Evolutionary conservation across 1,139 yeast genomes (phyloP), one percentile per base, ranked within the genome.

Genomic region (Suhomyces wounanorum): DNA sequence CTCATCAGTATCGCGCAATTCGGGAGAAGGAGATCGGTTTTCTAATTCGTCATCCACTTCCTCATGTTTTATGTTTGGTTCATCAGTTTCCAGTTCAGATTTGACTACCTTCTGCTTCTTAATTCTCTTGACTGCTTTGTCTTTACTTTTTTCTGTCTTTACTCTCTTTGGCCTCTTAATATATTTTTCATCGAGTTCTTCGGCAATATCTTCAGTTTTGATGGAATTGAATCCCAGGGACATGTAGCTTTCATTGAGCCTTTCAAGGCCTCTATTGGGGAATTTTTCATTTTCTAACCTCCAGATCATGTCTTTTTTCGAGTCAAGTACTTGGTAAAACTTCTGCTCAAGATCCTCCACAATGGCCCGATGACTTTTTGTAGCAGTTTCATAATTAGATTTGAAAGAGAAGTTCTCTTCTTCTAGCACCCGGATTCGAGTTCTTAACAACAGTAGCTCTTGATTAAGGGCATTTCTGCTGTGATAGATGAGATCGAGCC

Each of bases 251-350:
- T 61, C 56, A 54, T 72, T 72, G 46, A 70, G 55, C 8, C 61
- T 60, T 21, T 58, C 61, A 18, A 69, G 41, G 2, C 38, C 52
- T 23, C 52, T 55, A 10, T 48, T 42, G 11, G 54, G 52, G 13
- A 23, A 18, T 11, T 41, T 18, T 13, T 51, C 52, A 38, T 58
- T 56, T 43, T 61, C 61, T 26, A 76, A 59, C 50, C 72, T 65
- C 60, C 73, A 65, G 9, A 76, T 76, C 53, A 58, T 64, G 47
- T 65, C 67, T 55, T 75, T 73, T 55, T 77, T 77, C 25, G 70
- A 54, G 49, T 69, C 67, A 43, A 77, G 59, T 6, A 73, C 67
- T 47, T 65, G 70, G 52, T 69, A 70, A 48, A 74, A 74, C 55
- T 73, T 72, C 50, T 60, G 64, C 52, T 73, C 72, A 33, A 75